These are phyloP conservation scores for Botrytis pseudocinerea DNA, from an alignment of 2,329 filamentous ascomycete species.

Conservation along the genomic window DNA sequence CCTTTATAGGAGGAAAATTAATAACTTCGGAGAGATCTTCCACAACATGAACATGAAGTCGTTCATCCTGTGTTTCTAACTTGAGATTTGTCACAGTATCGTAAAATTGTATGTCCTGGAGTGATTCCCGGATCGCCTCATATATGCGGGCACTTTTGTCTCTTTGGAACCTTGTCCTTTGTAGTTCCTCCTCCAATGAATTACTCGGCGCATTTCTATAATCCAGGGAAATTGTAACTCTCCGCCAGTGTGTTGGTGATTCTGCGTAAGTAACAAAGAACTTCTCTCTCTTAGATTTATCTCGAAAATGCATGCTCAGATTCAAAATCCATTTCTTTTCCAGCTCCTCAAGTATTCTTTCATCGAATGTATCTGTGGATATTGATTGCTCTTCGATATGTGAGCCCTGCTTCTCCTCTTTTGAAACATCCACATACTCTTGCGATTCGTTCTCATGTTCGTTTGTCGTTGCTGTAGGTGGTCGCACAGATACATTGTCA, in stretches of 20 bases:
- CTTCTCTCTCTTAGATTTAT: constrained; percentile 90
- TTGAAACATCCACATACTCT: constrained; percentile 37
- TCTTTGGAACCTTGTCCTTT: constrained; percentile 75
- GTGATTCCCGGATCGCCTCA: constrained; percentile 87
- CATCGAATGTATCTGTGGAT: constrained; percentile 51
- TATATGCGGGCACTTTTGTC: constrained; percentile 94
- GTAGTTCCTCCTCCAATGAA: constrained; percentile 83
- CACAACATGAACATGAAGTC: constrained; percentile 94
- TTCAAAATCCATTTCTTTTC: constrained; percentile 94
- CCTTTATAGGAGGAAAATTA: constrained; percentile 71
- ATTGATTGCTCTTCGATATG: constrained; percentile 37
- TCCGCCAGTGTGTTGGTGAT: constrained; percentile 73
- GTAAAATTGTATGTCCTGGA: constrained; percentile 94
- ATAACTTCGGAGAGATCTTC: constrained; percentile 91
- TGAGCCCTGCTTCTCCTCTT: constrained; percentile 33
- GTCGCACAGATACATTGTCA: constrained; percentile 25
- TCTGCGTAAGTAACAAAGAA: constrained; percentile 97
- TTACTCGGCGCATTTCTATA: constrained; percentile 78
- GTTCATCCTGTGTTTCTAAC: constrained; percentile 81
- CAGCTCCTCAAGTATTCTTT: constrained; percentile 74
- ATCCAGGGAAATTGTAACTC: constrained; percentile 91
- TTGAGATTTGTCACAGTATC: constrained; percentile 95
- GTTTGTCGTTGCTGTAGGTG: constrained; percentile 25
- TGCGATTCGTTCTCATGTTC: constrained; percentile 31
- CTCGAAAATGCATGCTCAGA: constrained; percentile 95